Evolutionary conservation across 257 asterid species (phyloP).

Genomic region (Penstemon eatonii): DNA sequence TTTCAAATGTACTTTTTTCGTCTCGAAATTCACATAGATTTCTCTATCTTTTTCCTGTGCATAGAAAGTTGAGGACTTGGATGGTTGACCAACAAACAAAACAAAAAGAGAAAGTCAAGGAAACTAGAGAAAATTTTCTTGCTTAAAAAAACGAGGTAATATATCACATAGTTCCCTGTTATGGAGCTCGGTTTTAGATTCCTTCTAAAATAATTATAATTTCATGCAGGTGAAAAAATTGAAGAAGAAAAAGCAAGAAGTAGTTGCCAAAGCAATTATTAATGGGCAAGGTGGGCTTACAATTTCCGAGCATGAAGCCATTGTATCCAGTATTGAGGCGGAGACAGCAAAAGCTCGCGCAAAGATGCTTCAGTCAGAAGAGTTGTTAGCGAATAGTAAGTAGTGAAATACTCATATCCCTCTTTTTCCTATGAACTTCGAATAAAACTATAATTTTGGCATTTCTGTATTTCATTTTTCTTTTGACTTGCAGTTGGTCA

Average conservation of each 20-base stretch:
- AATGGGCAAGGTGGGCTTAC: constrained; percentile 59
- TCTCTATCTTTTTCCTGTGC: constrained; percentile 18
- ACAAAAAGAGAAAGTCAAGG: constrained; percentile 49
- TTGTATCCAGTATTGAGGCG: constrained; percentile 42
- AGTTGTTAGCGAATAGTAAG: constrained; percentile 46
- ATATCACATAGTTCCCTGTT: constrained; percentile 2
- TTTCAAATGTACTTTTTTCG: constrained; percentile 8
- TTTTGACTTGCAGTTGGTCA: constrained; percentile 38
- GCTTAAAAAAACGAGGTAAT: constrained; percentile 68
- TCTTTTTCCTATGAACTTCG: not conserved
- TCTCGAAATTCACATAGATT: not conserved
- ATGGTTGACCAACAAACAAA: constrained; percentile 51
- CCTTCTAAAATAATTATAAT: not conserved
- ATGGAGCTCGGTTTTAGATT: constrained; percentile 10
- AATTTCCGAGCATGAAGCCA: constrained; percentile 56
- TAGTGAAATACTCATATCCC: constrained; percentile 21
- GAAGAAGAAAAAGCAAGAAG: constrained; percentile 59
- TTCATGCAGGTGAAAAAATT: constrained; percentile 60
- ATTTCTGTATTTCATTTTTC: not conserved
- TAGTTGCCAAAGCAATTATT: constrained; percentile 50
- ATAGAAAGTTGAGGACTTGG: constrained; percentile 67
- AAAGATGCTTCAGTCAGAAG: constrained; percentile 51
- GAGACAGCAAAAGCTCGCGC: constrained; percentile 61
- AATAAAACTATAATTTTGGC: not conserved
- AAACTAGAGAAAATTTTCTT: constrained; percentile 49